Evolutionary conservation across 2,329 filamentous ascomycete genomes (phyloP).

Genomic region (Trichoderma lentiforme): DNA sequence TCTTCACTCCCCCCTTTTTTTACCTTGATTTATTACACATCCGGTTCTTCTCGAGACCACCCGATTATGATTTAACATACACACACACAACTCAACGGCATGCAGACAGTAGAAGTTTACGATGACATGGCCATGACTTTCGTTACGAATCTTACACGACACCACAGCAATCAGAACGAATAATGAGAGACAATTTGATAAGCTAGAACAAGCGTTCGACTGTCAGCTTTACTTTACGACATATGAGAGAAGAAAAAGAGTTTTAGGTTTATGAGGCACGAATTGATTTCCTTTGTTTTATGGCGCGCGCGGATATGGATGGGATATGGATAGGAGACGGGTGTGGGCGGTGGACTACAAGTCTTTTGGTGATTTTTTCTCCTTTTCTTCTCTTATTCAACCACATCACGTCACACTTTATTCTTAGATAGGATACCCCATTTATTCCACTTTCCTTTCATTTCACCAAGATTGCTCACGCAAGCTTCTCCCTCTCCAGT

Average conservation of each 20-base stretch:
- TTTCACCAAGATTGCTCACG: slow-evolving; percentile 1
- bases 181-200: not conserved
- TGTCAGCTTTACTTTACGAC: not conserved
- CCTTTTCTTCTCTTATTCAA: not conserved
- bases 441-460: slow-evolving; percentile 16
- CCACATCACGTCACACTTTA: not conserved
- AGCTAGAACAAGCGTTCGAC: not conserved
- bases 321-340: not conserved
- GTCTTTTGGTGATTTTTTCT: slow-evolving; percentile 28
- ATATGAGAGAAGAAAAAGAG: not conserved
- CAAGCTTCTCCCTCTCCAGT: slow-evolving; percentile 11
- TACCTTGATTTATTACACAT: not conserved
- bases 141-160: not conserved
- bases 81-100: not conserved
- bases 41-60: not conserved
- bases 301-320: slow-evolving; percentile 19
- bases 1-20: not conserved
- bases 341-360: not conserved
- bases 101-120: not conserved
- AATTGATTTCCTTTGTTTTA: slow-evolving; percentile 23
- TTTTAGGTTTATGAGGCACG: slow-evolving; percentile 21
- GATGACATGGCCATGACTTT: slow-evolving; percentile 5
- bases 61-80: not conserved
- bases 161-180: not conserved
- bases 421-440: slow-evolving; percentile 42